Evolutionary conservation across 1,139 yeast species (phyloP).

Genomic region (Lipomyces yarrowii): DNA sequence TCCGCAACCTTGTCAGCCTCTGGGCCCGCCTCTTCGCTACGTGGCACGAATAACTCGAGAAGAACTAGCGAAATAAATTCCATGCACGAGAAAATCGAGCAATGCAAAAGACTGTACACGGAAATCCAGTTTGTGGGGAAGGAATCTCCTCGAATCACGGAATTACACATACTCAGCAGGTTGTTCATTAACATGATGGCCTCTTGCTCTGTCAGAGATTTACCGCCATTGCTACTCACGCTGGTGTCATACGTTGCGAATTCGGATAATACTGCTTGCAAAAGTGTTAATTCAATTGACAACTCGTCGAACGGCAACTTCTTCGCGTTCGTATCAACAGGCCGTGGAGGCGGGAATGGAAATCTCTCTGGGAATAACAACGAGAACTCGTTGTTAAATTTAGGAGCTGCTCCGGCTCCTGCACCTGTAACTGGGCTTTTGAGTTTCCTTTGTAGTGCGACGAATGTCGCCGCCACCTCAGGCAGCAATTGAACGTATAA

Average conservation of each 20-base stretch:
- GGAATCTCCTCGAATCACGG: slow-evolving; percentile 43
- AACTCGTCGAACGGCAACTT: slow-evolving; percentile 74
- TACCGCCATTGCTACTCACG: slow-evolving; percentile 47
- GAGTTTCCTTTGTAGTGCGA: slow-evolving; percentile 33
- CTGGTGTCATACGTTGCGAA: slow-evolving; percentile 18
- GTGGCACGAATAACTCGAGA: slow-evolving; percentile 53
- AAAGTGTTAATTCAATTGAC: slow-evolving; percentile 61
- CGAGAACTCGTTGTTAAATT: slow-evolving; percentile 35
- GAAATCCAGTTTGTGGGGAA: slow-evolving; percentile 48
- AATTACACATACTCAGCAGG: slow-evolving; percentile 47
- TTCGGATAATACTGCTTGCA: slow-evolving; percentile 42
- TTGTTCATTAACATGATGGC: slow-evolving; percentile 41
- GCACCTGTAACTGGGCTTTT: slow-evolving; percentile 5
- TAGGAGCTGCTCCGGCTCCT: slow-evolving; percentile 1
- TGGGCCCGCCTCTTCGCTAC: slow-evolving; percentile 53
- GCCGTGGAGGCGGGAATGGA: slow-evolving; percentile 59
- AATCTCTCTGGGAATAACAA: slow-evolving; percentile 64
- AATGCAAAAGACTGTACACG: slow-evolving; percentile 46
- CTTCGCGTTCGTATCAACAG: slow-evolving; percentile 74
- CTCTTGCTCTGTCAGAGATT: slow-evolving; percentile 54
- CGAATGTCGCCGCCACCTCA: slow-evolving; percentile 40
- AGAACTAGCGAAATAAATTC: slow-evolving; percentile 51
- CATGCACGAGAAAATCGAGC: slow-evolving; percentile 63
- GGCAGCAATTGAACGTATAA: slow-evolving; percentile 42
- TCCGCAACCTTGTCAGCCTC: slow-evolving; percentile 47